Evolutionary conservation across 75 land plant genomes (phyloP).

Genomic region (Isoetes taiwanensis): DNA sequence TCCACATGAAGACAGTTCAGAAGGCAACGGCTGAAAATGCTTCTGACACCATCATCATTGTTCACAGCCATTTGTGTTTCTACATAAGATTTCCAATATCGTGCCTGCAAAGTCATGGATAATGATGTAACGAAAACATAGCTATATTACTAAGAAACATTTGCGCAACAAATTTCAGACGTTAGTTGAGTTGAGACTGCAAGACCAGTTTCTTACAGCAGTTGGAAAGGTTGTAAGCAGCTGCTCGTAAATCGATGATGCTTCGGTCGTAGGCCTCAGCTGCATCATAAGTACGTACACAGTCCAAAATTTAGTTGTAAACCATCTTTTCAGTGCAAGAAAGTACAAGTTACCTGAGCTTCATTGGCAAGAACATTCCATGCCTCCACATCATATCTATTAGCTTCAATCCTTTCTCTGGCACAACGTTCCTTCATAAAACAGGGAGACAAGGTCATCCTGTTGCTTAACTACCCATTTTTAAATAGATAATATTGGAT

Average conservation of each 20-base stretch:
- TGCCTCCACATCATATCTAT: slow-evolving; percentile 59
- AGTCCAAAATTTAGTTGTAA: not conserved
- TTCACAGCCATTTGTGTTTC: slow-evolving; percentile 84
- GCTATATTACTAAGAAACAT: not conserved
- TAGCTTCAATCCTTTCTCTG: slow-evolving; percentile 14
- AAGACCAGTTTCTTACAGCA: slow-evolving; percentile 61
- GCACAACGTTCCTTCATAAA: no score
- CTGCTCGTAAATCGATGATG: slow-evolving; percentile 56
- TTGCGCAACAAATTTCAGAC: no score
- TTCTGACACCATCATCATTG: slow-evolving; percentile 89
- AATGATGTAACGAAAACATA: not conserved
- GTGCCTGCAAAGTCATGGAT: slow-evolving; percentile 45
- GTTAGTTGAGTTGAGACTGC: no score
- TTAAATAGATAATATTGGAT: no score
- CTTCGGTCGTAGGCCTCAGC: slow-evolving; percentile 47
- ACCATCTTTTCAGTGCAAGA: not conserved
- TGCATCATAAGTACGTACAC: slow-evolving; percentile 6
- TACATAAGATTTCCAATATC: slow-evolving; percentile 86
- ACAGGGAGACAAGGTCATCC: no score
- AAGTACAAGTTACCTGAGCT: slow-evolving; percentile 42
- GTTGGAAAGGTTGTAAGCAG: slow-evolving; percentile 63
- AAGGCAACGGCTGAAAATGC: slow-evolving; percentile 84
- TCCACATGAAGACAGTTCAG: slow-evolving; percentile 70
- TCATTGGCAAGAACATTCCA: slow-evolving; percentile 49
- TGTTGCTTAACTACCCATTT: no score